Base-by-base conservation (phyloP, 768 basidiomycete genomes). In the Rhizopogon rudus region DNA sequence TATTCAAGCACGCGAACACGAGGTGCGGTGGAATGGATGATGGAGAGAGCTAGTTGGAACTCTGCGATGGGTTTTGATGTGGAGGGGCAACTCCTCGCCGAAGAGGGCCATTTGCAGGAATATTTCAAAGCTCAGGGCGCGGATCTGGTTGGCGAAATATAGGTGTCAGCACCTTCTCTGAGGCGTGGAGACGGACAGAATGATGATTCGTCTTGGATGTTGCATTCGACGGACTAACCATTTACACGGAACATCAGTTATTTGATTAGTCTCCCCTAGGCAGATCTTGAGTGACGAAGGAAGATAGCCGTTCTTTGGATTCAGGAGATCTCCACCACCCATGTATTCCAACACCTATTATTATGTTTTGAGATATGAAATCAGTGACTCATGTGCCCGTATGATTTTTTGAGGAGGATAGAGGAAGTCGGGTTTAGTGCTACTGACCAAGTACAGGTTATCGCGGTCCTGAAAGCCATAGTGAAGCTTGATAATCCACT, bases 381-480 rank as follows among this genome's bases (percentile, higher is more conserved):
- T 79, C 77, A 68, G 80, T 25, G 53, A 61, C 58, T 66, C 68
- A 51, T 66, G 60, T 67, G 63, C 60, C 57, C 65, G 67, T 64
- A 55, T 42, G 28, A 17, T 60, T 62, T 55, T 7, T 56, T 56
- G 59, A 58, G 57, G 63, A 48, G 52, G 46, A 59, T 52, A 54
- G 57, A 55, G 57, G 45, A 51, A 20, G 31, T 61, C 66, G 70
- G 69, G 60, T 68, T 64, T 69, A 69, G 67, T 61, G 59, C 64
- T 70, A 77, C 81, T 73, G 64, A 93, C 93, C 72, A 98, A 80
- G 79, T 98, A 98, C 37, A 98, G 83, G 71, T 95, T 81, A 71
- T 98, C 95, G 52, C 86, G 81, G 73, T 99, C 96, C 73, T 96
- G 93, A 72, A 95, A 95, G 69, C 88, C 93, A 73, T 97, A 98